These are phyloP conservation scores for Fonsecaea erecta DNA, from an alignment of 2,329 filamentous ascomycete genomes.

Conservation along the genomic window DNA sequence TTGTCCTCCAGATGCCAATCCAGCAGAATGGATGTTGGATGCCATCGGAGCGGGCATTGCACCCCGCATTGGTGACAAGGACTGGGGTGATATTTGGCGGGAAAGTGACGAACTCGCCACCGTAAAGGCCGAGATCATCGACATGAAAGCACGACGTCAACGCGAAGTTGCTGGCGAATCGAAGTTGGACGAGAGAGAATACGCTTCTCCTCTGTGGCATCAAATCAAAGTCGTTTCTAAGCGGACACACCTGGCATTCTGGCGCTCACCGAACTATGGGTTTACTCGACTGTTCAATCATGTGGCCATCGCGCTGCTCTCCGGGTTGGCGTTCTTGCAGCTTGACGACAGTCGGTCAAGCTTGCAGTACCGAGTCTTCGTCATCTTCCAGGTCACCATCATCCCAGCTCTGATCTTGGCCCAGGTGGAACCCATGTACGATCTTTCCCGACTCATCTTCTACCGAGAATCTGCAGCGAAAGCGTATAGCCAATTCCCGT, in stretches of 20 bases:
- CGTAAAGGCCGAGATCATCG: conserved; percentile 68
- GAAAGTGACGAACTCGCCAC: conserved; percentile 71
- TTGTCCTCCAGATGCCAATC: conserved; percentile 58
- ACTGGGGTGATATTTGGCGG: conserved; percentile 81
- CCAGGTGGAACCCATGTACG: conserved; percentile 83
- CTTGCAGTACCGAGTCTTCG: conserved; percentile 84
- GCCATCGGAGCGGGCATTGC: conserved; percentile 76
- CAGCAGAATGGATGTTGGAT: conserved; percentile 55
- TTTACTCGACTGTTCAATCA: conserved; percentile 89
- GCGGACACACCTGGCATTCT: conserved; percentile 78
- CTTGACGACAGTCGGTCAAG: conserved; percentile 75
- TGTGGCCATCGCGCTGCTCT: conserved; percentile 75
- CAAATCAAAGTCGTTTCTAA: conserved; percentile 76
- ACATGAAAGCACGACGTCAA: conserved; percentile 67
- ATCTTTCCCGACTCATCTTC: conserved; percentile 77
- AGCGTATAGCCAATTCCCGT: conserved; percentile 81
- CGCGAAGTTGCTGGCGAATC: conserved; percentile 51
- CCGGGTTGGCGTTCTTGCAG: conserved; percentile 77
- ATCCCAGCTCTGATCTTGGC: conserved; percentile 81
- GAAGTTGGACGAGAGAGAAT: conserved; percentile 69
- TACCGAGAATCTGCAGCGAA: conserved; percentile 86
- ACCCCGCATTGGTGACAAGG: conserved; percentile 71
- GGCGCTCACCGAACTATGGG: conserved; percentile 85
- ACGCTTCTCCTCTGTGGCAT: conserved; percentile 76
- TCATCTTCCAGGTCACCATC: conserved; percentile 85